Percentiles rank a stretch among this genome's conserved stretches.
phyloP scores from a whole-genome alignment of 2,329 filamentous ascomycete species.

The Phaeomoniella chlamydospora region DNA sequence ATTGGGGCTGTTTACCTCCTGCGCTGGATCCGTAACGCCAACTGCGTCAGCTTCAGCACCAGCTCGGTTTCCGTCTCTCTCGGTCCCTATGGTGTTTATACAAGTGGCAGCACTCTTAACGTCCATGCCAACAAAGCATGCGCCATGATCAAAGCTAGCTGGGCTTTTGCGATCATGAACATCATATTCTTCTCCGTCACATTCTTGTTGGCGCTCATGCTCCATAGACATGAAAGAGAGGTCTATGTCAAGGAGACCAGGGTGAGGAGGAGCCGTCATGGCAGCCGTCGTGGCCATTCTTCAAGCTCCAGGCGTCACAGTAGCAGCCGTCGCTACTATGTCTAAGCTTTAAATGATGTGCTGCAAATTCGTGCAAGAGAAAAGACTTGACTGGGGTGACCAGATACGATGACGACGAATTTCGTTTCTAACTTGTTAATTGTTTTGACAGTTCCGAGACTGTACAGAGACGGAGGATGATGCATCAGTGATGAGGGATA shows the following conservation, averaged over 20 bases:
- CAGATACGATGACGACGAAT: background rate
- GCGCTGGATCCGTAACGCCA: slow-evolving; percentile 40
- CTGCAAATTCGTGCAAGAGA: background rate
- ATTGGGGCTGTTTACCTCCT: slow-evolving; percentile 46
- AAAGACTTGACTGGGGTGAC: no score
- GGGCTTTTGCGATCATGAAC: slow-evolving; percentile 85
- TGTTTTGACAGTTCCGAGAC: no score
- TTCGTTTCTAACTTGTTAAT: background rate
- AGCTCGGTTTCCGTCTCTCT: slow-evolving; percentile 41
- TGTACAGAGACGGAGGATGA: no score
- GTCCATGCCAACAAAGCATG: slow-evolving; percentile 59
- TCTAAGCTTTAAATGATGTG: slow-evolving; percentile 6
- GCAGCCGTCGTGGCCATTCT: slow-evolving; percentile 14
- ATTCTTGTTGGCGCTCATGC: slow-evolving; percentile 47
- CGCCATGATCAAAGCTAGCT: slow-evolving; percentile 81
- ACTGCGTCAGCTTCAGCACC: slow-evolving; percentile 49
- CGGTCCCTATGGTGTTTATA: slow-evolving; percentile 45
- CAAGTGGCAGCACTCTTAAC: slow-evolving; percentile 33
- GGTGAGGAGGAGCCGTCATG: slow-evolving; percentile 16
- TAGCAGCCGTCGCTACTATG: slow-evolving; percentile 12
- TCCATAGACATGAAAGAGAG: slow-evolving; percentile 18
- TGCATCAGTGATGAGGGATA: no score
- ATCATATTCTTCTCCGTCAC: slow-evolving; percentile 67
- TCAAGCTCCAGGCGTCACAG: slow-evolving; percentile 10
- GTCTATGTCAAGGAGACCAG: slow-evolving; percentile 24